These are phyloP conservation scores for Friedmanniomyces simplex DNA, from an alignment of 495 filamentous ascomycete genomes.

Conservation along the genomic window DNA sequence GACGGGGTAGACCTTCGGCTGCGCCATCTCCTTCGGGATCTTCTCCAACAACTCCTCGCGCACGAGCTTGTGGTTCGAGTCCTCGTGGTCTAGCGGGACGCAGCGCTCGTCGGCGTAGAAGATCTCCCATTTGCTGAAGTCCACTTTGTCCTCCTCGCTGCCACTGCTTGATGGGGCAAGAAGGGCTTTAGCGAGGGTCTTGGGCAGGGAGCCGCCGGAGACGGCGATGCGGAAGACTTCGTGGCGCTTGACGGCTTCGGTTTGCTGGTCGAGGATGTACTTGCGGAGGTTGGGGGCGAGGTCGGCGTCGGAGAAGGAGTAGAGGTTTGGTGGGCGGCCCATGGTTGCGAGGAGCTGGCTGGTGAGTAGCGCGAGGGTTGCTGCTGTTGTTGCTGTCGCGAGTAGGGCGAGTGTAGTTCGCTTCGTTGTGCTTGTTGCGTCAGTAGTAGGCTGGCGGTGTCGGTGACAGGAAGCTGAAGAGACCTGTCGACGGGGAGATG, in stretches of 20 bases:
- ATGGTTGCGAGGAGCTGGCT: slow-evolving; percentile 35
- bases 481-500: no score
- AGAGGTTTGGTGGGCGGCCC: slow-evolving; percentile 73
- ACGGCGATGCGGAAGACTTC: slow-evolving; percentile 79
- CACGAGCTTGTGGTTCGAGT: slow-evolving; percentile 87
- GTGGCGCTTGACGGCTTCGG: slow-evolving; percentile 67
- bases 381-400: neutral
- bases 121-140: slow-evolving; percentile 87
- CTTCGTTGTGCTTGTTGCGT: neutral
- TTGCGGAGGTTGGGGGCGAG: slow-evolving; percentile 65
- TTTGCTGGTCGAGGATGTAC: slow-evolving; percentile 73
- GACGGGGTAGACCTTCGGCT: slow-evolving; percentile 68
- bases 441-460: neutral
- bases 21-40: slow-evolving; percentile 54
- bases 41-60: slow-evolving; percentile 82
- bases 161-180: slow-evolving; percentile 49
- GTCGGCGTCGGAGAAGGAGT: slow-evolving; percentile 57
- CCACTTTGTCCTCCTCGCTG: slow-evolving; percentile 50
- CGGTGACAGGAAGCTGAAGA: no score
- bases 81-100: slow-evolving; percentile 79
- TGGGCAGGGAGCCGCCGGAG: slow-evolving; percentile 87
- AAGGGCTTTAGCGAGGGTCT: slow-evolving; percentile 71
- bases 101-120: slow-evolving; percentile 97
- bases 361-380: neutral
- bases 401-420: neutral